A percentile compares a stretch with the other conserved stretches of the same genome.
phyloP scores from a whole-genome alignment of 2,329 filamentous ascomycete genomes.

The Uncinocarpus reesii region DNA sequence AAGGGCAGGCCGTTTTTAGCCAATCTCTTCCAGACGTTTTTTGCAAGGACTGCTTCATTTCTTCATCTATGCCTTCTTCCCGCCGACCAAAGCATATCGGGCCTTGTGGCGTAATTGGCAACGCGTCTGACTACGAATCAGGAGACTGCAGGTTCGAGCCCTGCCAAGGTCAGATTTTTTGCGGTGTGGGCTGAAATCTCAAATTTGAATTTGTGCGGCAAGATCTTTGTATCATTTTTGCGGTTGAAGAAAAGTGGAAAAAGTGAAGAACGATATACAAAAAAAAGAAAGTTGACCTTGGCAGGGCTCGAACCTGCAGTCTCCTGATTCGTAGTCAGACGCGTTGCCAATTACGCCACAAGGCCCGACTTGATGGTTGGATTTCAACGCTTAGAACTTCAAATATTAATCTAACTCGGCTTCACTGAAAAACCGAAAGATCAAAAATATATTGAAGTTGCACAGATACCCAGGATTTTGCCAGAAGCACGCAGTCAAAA shows the following conservation, averaged over 20 bases:
- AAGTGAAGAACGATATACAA: neutral
- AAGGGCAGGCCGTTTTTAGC: no score
- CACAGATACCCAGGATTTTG: neutral
- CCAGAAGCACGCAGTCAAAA: neutral
- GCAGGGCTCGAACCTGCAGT: conserved; percentile 1
- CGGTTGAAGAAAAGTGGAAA: neutral
- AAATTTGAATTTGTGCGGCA: no score
- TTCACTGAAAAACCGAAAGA: no score
- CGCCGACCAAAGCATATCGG: no score
- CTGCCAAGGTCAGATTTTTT: neutral
- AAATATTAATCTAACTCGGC: no score
- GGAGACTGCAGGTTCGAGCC: conserved; percentile 1
- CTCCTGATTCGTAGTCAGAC: conserved; percentile 2
- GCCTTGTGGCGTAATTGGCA: conserved; percentile 6
- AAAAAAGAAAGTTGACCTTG: neutral
- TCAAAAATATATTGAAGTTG: no score
- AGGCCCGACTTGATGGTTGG: no score
- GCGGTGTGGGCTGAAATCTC: neutral
- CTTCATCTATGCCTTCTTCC: no score
- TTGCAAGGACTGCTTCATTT: no score
- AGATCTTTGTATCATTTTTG: no score
- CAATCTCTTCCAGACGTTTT: no score
- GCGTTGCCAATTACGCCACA: conserved; percentile 2
- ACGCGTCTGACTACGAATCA: conserved; percentile 7
- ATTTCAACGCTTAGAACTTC: no score